Percentiles rank a stretch among this genome's conserved stretches.
Conservation (phyloP, 192 early-diverging fungal genomes). For the Phlyctochytrium planicorne region DNA sequence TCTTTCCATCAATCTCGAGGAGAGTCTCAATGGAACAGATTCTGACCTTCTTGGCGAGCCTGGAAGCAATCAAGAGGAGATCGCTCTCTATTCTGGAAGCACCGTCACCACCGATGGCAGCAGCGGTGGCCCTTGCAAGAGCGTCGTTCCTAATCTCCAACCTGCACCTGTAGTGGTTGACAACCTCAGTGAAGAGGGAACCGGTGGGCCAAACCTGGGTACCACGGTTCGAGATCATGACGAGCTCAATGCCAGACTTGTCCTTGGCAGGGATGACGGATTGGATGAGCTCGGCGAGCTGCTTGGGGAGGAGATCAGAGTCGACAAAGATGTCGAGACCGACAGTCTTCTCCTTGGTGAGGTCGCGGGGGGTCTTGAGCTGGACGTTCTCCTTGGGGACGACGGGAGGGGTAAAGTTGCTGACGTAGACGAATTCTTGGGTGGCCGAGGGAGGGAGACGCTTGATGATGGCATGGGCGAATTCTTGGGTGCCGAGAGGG, state of each 20-base stretch:
- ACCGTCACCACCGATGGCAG: not conserved
- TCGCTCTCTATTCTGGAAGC: not conserved
- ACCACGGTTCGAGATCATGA: constrained; percentile 27
- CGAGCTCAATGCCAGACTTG: constrained; percentile 7
- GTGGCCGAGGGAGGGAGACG: constrained; percentile 10
- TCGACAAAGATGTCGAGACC: constrained; percentile 27
- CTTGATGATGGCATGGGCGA: constrained; percentile 14
- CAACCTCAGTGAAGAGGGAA: constrained; percentile 19
- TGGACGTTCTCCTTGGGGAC: constrained; percentile 10
- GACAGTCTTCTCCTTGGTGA: constrained; percentile 16
- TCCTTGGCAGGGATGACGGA: not conserved
- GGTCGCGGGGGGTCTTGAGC: not conserved
- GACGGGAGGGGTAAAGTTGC: constrained; percentile 6
- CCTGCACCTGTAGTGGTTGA: constrained; percentile 28
- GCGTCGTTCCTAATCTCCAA: not conserved
- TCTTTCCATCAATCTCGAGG: constrained; percentile 7
- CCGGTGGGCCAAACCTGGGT: constrained; percentile 29
- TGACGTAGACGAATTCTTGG: constrained; percentile 17
- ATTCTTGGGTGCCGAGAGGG: constrained; percentile 15
- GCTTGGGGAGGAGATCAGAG: constrained; percentile 13
- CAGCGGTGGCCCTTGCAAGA: not conserved
- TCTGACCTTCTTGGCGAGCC: constrained; percentile 13
- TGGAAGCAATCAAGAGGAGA: constrained; percentile 1
- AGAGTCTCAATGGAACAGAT: constrained; percentile 26
- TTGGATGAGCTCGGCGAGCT: constrained; percentile 13